Conservation (phyloP, 2,329 filamentous ascomycete genomes). For the Fusarium sambucinum region DNA sequence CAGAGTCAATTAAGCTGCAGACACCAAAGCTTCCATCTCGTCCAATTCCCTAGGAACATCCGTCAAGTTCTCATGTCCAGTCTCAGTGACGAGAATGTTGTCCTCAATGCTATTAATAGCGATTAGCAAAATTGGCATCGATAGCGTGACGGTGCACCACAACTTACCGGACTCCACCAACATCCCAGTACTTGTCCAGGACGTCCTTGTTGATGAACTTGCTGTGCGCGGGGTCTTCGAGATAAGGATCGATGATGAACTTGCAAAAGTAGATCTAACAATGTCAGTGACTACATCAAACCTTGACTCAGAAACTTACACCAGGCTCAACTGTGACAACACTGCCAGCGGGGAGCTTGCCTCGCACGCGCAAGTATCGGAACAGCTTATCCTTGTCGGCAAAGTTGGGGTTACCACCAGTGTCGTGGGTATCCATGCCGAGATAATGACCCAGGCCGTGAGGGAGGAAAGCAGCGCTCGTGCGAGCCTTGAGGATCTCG, state of each 20-base stretch:
- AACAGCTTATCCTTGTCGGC: conserved; percentile 86
- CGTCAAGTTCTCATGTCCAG: conserved; percentile 79
- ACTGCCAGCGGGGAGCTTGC: conserved; percentile 78
- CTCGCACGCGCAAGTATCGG: conserved; percentile 84
- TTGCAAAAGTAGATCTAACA: conserved; percentile 87
- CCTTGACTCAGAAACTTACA: conserved; percentile 59
- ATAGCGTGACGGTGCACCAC: conserved; percentile 16
- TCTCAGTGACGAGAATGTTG: conserved; percentile 77
- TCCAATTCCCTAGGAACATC: conserved; percentile 76
- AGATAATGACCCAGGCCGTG: conserved; percentile 93
- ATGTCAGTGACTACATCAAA: conserved; percentile 4
- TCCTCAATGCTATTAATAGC: conserved; percentile 67
- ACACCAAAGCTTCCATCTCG: conserved; percentile 65
- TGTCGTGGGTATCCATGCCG: conserved; percentile 93
- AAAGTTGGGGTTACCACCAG: conserved; percentile 81
- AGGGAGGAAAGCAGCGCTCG: conserved; percentile 91
- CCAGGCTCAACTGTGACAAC: conserved; percentile 97
- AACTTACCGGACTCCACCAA: conserved; percentile 76
- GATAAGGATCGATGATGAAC: conserved; percentile 86
- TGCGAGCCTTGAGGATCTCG: conserved; percentile 81
- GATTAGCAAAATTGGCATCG: conserved; percentile 38
- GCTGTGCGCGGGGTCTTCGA: conserved; percentile 76
- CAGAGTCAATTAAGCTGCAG: conserved; percentile 29
- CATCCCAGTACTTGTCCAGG: conserved; percentile 83
- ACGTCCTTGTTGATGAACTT: conserved; percentile 82